phyloP scores from a whole-genome alignment of 352 stramenopile genomes.

The Nothophytophthora sp. region DNA sequence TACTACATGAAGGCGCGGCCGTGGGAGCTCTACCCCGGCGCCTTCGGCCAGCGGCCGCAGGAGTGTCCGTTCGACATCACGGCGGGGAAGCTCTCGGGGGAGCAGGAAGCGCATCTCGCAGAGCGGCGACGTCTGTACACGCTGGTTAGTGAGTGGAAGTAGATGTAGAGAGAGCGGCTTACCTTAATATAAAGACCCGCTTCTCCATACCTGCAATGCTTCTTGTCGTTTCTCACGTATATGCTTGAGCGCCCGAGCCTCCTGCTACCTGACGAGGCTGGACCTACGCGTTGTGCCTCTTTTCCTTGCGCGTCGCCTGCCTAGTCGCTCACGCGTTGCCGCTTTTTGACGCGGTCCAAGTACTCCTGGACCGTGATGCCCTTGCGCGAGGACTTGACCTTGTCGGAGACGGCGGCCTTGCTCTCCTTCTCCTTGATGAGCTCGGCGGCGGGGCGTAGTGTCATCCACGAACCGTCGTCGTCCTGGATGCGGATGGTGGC shows the following conservation, averaged over 20 bases:
- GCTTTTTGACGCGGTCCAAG: slow-evolving; percentile 86
- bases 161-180: too few relatives aligned
- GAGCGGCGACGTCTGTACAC: slow-evolving; percentile 33
- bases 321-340: slow-evolving; percentile 52
- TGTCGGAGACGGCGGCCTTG: slow-evolving; percentile 61
- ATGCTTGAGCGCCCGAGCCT: too few relatives aligned
- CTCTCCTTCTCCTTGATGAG: slow-evolving; percentile 79
- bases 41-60: slow-evolving; percentile 29
- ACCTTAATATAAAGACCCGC: too few relatives aligned
- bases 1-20: slow-evolving; percentile 33
- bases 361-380: slow-evolving; percentile 88
- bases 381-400: slow-evolving; percentile 71
- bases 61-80: slow-evolving; percentile 45
- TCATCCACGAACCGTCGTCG: slow-evolving; percentile 85
- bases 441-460: slow-evolving; percentile 71
- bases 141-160: slow-evolving; percentile 25
- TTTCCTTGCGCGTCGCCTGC: too few relatives aligned
- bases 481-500: slow-evolving; percentile 83
- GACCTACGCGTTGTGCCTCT: too few relatives aligned
- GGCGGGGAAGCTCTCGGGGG: slow-evolving; percentile 20
- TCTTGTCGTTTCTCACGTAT: too few relatives aligned
- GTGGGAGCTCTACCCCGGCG: slow-evolving; percentile 35
- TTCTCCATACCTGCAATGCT: too few relatives aligned
- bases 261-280: too few relatives aligned
- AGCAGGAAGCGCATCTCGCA: slow-evolving; percentile 26